Base-by-base conservation (phyloP, 139 green algal species). In the Diplosphaera chodatii region DNA sequence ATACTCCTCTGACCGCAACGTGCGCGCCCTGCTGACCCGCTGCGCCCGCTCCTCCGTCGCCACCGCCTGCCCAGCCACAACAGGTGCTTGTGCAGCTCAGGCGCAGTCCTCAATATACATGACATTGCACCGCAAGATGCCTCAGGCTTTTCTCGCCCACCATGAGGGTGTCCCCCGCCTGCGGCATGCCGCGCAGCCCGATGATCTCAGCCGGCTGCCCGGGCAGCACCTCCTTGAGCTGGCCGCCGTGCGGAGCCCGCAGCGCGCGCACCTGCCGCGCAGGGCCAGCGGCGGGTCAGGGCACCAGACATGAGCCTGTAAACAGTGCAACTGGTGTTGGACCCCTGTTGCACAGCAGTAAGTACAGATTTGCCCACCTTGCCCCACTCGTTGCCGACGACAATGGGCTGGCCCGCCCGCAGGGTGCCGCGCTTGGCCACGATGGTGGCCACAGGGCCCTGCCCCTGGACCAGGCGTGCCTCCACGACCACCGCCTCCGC, bases 401-500 rank as follows among this genome's bases (percentile, higher is more conserved):
- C 91, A n/a, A 98, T 72, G 21, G 76, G 72, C 69, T 91, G 74
- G 8, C 30, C 37, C 27, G 66, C 66, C 63, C 78, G 40, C 41
- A 95, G 85, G 34, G 66, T 83, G 31, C 90, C 90, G 8, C 64
- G 34, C 32, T 78, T 80, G 28, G 95, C 77, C 29, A 92, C 82
- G 27, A 95, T 77, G 0, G 92, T 96, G 66, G 87, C 93, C 40
- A 96, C 70, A 0, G 93, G 80, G 30, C 93, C 93, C 65, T 92
- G 81, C 2, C 89, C 90, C 75, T 84, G 90, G 74, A 91, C 82
- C 55, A 91, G 29, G 33, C 78, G 83, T 1, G 93, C 87, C 82
- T 98, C 93, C 18, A 98, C 85, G 63, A 98, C 92, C 31, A 84
- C 79, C 8, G 33, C 93, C 55, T 82, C 74, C 1, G 84, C 92